Evolutionary conservation across 148 eudicot genomes (phyloP).

Genomic region (Dianthus caryophyllus): DNA sequence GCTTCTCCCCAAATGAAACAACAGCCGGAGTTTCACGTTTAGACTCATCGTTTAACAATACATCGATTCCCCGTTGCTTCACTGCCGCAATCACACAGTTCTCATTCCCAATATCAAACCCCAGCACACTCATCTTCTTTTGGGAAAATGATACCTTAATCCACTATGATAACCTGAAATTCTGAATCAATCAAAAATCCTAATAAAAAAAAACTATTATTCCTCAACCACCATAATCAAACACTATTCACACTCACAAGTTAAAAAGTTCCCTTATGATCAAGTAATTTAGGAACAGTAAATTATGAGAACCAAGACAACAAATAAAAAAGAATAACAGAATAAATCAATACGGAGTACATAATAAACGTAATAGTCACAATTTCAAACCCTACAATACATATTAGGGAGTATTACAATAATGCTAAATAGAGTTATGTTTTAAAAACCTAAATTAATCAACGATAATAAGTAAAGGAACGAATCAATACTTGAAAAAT

Average conservation of each 20-base stretch:
- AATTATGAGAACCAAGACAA: no score
- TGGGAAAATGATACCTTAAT: neutral
- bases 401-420: no score
- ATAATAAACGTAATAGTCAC: no score
- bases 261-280: neutral
- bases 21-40: conserved; percentile 79
- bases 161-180: neutral
- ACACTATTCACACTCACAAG: neutral
- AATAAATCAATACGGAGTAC: no score
- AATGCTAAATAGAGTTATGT: no score
- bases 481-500: no score
- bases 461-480: no score
- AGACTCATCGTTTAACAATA: conserved; percentile 79
- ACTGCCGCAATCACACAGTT: conserved; percentile 78
- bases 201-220: neutral
- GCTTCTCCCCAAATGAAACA: conserved; percentile 91
- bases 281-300: neutral
- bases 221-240: neutral
- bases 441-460: no score
- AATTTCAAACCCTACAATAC: no score
- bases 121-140: conserved; percentile 67
- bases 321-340: no score
- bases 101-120: conserved; percentile 92
- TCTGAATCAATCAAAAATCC: neutral
- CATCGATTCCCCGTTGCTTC: conserved; percentile 82